Conservation (phyloP, 2,329 filamentous ascomycete genomes). For the Juglanconis oblonga region DNA sequence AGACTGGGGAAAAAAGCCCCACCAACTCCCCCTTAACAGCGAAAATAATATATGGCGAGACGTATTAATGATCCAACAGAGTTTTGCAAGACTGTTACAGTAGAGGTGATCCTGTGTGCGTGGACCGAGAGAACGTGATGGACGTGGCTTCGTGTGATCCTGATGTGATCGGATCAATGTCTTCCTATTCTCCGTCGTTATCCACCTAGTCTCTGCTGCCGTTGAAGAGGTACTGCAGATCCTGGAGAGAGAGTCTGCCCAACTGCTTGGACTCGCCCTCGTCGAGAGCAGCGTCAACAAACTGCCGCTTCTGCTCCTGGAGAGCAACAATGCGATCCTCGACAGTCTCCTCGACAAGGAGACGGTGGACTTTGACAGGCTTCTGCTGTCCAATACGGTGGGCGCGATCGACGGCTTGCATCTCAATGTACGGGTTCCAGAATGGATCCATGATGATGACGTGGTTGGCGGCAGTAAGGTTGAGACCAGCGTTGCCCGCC, state of each 20-base stretch:
- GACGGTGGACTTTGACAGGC: conserved; percentile 74
- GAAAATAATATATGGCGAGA: neutral
- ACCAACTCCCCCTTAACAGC: neutral
- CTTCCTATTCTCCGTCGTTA: too few relatives aligned
- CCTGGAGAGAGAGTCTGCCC: conserved; percentile 60
- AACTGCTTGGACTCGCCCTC: conserved; percentile 68
- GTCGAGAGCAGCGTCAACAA: conserved; percentile 78
- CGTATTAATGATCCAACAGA: neutral
- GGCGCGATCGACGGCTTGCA: conserved; percentile 86
- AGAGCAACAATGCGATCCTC: conserved; percentile 82
- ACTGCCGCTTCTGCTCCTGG: conserved; percentile 72
- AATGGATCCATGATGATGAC: conserved; percentile 88
- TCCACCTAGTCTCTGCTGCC: neutral
- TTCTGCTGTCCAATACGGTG: conserved; percentile 80
- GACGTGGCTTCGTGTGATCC: too few relatives aligned
- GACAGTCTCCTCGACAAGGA: conserved; percentile 74
- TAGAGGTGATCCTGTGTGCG: neutral
- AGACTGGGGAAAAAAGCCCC: neutral
- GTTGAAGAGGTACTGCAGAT: conserved; percentile 68
- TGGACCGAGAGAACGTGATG: neutral
- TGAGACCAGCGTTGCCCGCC: conserved; percentile 81
- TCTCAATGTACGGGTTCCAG: conserved; percentile 92
- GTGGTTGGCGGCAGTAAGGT: conserved; percentile 76
- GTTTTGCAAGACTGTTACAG: neutral
- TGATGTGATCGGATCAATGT: too few relatives aligned